Percentiles rank a stretch among this genome's conserved stretches.
Conservation (phyloP, 805 yeast species). For the Yarrowia sp. region DNA sequence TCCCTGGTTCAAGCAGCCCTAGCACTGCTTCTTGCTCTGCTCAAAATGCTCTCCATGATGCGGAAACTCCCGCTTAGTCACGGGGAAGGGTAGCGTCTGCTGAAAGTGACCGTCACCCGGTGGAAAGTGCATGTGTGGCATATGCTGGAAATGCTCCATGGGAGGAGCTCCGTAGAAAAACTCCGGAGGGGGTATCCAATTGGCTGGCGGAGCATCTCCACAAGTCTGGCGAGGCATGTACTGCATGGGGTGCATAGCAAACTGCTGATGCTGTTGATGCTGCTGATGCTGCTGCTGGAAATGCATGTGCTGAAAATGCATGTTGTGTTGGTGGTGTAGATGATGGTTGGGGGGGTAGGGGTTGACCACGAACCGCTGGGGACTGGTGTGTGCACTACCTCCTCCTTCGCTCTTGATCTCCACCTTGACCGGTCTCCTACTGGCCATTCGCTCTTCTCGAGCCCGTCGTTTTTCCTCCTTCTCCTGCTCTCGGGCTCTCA, state of each 20-base stretch:
- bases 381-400: not conserved
- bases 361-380: not conserved
- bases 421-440: not conserved
- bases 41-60: not conserved
- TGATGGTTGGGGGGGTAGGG: not conserved
- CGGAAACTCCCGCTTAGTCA: constrained; percentile 4
- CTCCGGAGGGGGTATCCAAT: not conserved
- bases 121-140: not conserved
- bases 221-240: not conserved
- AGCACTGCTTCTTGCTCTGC: constrained; percentile 2
- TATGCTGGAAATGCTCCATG: not conserved
- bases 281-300: not conserved
- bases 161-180: not conserved
- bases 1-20: not conserved
- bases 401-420: not conserved
- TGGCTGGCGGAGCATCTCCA: not conserved
- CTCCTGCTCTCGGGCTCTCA: not conserved
- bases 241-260: not conserved
- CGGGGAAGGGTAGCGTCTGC: not conserved
- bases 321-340: not conserved
- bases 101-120: not conserved
- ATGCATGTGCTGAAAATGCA: not conserved
- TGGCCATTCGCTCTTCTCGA: not conserved
- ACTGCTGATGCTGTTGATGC: not conserved
- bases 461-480: constrained; percentile 8